Base-by-base conservation (phyloP, 176 grass and related monocot genomes). In the Musa schizocarpa region DNA sequence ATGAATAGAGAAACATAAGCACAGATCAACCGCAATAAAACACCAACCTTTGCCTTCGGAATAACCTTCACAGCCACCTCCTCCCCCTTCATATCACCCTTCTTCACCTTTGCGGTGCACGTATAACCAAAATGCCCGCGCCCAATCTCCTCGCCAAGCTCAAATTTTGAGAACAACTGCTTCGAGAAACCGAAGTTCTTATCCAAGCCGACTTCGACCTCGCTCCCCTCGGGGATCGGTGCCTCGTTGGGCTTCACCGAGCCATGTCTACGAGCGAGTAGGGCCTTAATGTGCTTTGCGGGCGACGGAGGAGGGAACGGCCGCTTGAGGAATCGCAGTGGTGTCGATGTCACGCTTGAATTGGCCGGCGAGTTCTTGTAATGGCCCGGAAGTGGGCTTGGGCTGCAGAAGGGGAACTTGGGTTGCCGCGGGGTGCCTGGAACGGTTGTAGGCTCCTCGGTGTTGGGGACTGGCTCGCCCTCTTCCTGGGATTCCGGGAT, bases 61-160 rank as follows among this genome's bases (percentile, higher is more conserved):
- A 94, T 94, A 82, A 98, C 95, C 84, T 98, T 98, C 79, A 98
- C 86, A 29, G 95, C 95, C 75, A 98, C 95, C 68, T 98, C 90
- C 78, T 98, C 86, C 29, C 95, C 90, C 64, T 94, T 98, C 82
- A 87, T 83, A 68, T 98, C 95, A 29, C 95, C 90, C 64, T 94
- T 98, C 84, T 98, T 98, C 71, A 82, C 95, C 87, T 89, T 98
- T 53, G 90, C 95, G 9, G 75, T 67, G 65, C 90, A 98, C 26
- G 95, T 98, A 68, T 98, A 98, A 9, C 95, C 95, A 56, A 98
- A 98, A 82, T 98, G 95, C 23, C 95, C 95, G 6, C 95, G 85
- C 19, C 95, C 95, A 57, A 98, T 84, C 84, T 98, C 95, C 12
- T 94, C 95, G n/a, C 82, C 95, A 58, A 98, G 88, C 24, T 98